phyloP scores from a whole-genome alignment of 106 monocot species.

The Dendrobium chrysotoxum region DNA sequence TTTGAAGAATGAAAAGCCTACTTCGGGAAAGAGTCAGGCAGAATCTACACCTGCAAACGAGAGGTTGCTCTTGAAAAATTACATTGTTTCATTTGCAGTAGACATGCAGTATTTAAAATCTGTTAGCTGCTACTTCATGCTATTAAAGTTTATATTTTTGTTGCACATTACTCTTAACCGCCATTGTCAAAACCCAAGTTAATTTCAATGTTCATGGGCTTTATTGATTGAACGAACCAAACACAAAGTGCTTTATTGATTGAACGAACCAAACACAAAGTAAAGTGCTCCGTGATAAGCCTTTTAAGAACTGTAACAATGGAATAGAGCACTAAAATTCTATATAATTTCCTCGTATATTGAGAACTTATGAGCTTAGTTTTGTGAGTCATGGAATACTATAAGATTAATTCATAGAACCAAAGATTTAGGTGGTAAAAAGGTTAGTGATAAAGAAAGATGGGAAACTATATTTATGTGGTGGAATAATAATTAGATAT shows the following conservation, averaged over 20 bases:
- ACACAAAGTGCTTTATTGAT: background rate
- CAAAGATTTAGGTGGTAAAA: background rate
- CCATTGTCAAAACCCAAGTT: background rate
- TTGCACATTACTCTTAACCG: background rate
- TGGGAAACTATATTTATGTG: too few species aligned
- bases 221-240: background rate
- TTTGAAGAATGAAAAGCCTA: slow-evolving; percentile 43
- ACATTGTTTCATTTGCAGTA: background rate
- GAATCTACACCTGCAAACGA: slow-evolving; percentile 15
- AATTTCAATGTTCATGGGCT: background rate
- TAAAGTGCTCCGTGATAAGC: background rate
- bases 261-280: background rate
- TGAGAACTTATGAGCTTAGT: background rate
- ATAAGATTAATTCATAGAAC: slow-evolving; percentile 1
- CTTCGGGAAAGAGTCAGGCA: slow-evolving; percentile 15
- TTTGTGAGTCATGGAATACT: background rate
- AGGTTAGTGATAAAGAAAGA: background rate
- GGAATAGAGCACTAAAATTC: background rate
- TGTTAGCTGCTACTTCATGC: background rate
- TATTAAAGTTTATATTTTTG: background rate
- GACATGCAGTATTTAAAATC: background rate
- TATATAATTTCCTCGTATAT: too few species aligned
- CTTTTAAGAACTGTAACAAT: background rate
- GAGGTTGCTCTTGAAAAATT: slow-evolving; percentile 32
- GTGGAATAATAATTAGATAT: too few species aligned